Evolutionary conservation across 805 yeast species (phyloP).

Genomic region (Candida anglica): DNA sequence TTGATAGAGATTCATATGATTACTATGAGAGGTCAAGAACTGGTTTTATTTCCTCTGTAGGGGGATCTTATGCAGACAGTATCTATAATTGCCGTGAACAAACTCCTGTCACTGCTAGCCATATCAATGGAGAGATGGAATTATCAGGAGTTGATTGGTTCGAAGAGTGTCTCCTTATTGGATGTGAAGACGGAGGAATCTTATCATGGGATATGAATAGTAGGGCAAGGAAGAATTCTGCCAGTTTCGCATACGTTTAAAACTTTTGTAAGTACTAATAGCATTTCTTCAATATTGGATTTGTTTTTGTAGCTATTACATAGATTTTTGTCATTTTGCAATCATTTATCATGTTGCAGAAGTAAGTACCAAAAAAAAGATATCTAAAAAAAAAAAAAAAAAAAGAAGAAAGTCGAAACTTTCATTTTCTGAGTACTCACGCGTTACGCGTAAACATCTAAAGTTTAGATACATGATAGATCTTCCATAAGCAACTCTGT

Average conservation of each 20-base stretch:
- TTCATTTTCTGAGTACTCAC: too few species aligned
- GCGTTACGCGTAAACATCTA: too few species aligned
- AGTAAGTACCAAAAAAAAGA: too few species aligned
- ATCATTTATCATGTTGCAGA: too few species aligned
- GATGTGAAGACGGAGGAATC: slow-evolving; percentile 40
- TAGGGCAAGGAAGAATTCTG: slow-evolving; percentile 35
- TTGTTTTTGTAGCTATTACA: too few species aligned
- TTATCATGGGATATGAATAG: slow-evolving; percentile 38
- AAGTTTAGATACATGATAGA: too few species aligned
- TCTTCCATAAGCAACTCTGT: too few species aligned
- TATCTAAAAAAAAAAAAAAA: too few species aligned
- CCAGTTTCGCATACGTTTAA: slow-evolving; percentile 31
- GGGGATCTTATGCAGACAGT: background rate
- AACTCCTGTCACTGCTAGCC: slow-evolving; percentile 15
- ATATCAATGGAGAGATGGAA: slow-evolving; percentile 42
- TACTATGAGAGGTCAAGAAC: slow-evolving; percentile 1
- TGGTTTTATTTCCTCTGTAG: background rate
- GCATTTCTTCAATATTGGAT: too few species aligned
- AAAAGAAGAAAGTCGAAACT: too few species aligned
- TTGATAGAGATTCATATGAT: background rate
- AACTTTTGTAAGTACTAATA: too few species aligned
- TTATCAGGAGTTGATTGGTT: slow-evolving; percentile 37
- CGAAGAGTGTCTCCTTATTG: slow-evolving; percentile 29
- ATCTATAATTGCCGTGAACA: background rate
- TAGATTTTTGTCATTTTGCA: too few species aligned